Base-by-base conservation (phyloP, 495 filamentous ascomycete genomes). In the Neurospora sp. region DNA sequence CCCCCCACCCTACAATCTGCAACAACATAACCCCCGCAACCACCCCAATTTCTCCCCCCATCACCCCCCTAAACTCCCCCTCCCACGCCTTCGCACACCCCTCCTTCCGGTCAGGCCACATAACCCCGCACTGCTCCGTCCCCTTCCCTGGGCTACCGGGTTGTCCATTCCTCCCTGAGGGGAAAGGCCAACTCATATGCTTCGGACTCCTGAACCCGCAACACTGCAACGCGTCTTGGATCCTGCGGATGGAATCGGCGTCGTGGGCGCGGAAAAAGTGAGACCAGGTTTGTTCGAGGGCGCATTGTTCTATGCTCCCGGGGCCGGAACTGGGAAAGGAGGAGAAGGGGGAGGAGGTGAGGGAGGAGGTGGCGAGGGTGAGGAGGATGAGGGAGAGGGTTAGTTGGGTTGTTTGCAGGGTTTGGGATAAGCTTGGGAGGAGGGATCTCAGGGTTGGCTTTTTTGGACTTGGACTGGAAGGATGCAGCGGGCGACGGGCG, bases 161-260 rank as follows among this genome's bases (percentile, higher is more conserved):
- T 0, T 22, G 46, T 5, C 44, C 44, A 10, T 20, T 20, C 3
- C 18, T 31, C 0, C 74, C 73, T 0, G 18, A 12, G 0, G 79
- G 78, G 73, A 91, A 91, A 91, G 90, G 91, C 82, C 83, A 91
- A 1, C 85, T 84, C 71, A 83, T 83, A 75, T 93, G 89, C 70
- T 77, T 81, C 5, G 85, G 75, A 27, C 82, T 85, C 38, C 82
- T 81, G 14, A 91, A 81, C 3, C 91, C 91, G 73, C 91, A 93
- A 79, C 91, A 93, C 10, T 84, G 75, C 46, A 92, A 84, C 0
- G 81, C 74, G 78, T 92, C 88, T 72, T 93, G 90, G 73, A 93
- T 91, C 10, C 78, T 69, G 68, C 86, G 80, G 71, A 93, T 89
- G 11, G 82, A 78, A 20, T 81, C 77, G 1, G 72, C 82, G 70